Evolutionary conservation across 352 stramenopile genomes (phyloP).

Genomic region (Hyaloperonospora brassicae): DNA sequence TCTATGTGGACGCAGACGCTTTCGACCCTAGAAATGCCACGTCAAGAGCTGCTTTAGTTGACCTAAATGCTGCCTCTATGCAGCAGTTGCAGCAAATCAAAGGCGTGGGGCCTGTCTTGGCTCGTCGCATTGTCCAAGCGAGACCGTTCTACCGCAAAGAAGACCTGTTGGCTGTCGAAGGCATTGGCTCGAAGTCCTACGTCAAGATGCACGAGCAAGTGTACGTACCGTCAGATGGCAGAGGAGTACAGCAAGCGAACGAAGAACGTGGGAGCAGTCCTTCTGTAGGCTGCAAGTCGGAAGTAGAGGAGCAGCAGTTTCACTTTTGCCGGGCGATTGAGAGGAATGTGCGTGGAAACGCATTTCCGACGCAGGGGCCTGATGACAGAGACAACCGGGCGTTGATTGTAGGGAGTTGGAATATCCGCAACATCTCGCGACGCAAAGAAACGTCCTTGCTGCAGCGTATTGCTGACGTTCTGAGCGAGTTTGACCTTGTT

Average conservation of each 20-base stretch:
- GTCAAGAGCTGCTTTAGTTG: slow-evolving; percentile 19
- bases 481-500: slow-evolving; percentile 60
- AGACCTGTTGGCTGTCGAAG: slow-evolving; percentile 42
- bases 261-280: slow-evolving; percentile 1
- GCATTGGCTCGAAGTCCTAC: slow-evolving; percentile 37
- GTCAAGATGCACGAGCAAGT: slow-evolving; percentile 28
- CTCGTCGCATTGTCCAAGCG: slow-evolving; percentile 34
- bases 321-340: slow-evolving; percentile 32
- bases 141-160: slow-evolving; percentile 44
- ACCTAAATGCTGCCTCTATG: slow-evolving; percentile 41
- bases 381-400: slow-evolving; percentile 5
- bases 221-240: slow-evolving; percentile 10
- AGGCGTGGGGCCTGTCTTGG: slow-evolving; percentile 33
- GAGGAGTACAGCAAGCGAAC: background rate
- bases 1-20: slow-evolving; percentile 20
- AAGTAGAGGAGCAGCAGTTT: slow-evolving; percentile 13
- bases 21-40: slow-evolving; percentile 2
- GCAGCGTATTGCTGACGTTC: slow-evolving; percentile 37
- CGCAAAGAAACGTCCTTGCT: slow-evolving; percentile 32
- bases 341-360: slow-evolving; percentile 25
- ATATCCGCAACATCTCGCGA: slow-evolving; percentile 64
- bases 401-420: slow-evolving; percentile 58
- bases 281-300: background rate
- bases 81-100: slow-evolving; percentile 32
- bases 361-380: slow-evolving; percentile 17